Evolutionary conservation across 768 basidiomycete genomes (phyloP).

Genomic region (Kwoniella dejecticola): DNA sequence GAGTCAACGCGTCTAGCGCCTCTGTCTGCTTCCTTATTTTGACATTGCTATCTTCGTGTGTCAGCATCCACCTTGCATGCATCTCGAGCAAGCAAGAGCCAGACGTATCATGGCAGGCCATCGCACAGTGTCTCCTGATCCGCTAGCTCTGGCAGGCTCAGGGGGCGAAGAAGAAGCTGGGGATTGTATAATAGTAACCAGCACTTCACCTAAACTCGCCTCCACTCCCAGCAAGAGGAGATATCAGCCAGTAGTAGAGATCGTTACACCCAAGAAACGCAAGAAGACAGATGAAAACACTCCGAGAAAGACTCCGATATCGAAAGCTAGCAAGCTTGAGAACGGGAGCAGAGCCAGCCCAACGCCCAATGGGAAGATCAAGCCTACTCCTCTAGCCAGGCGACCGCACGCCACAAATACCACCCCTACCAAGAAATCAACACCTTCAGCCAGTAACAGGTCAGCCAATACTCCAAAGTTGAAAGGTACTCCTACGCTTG

Average conservation of each 20-base stretch:
- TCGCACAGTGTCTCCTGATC: constrained; percentile 9
- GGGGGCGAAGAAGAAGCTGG: constrained; percentile 2
- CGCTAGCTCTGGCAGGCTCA: constrained; percentile 5
- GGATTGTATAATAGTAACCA: constrained; percentile 19
- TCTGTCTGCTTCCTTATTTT: too few species aligned
- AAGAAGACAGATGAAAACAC: constrained; percentile 2
- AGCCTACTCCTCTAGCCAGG: not conserved
- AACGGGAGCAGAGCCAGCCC: constrained; percentile 5
- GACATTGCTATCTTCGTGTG: too few species aligned
- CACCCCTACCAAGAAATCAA: constrained; percentile 10
- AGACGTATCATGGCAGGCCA: not conserved
- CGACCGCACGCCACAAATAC: not conserved
- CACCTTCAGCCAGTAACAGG: not conserved
- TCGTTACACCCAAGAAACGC: constrained; percentile 12
- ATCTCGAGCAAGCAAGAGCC: too few species aligned
- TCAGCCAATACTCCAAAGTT: not conserved
- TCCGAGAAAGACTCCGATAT: not conserved
- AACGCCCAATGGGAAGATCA: constrained; percentile 16
- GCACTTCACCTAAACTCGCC: constrained; percentile 9
- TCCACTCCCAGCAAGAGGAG: constrained; percentile 13
- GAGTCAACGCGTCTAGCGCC: too few species aligned
- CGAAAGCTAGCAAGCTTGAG: not conserved
- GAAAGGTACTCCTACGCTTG: constrained; percentile 11
- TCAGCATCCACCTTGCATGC: too few species aligned
- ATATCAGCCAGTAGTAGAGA: constrained; percentile 16